Percentiles rank a stretch among this genome's conserved stretches.
phyloP scores from a whole-genome alignment of 345 rosid genomes.

The Clausena lansium region DNA sequence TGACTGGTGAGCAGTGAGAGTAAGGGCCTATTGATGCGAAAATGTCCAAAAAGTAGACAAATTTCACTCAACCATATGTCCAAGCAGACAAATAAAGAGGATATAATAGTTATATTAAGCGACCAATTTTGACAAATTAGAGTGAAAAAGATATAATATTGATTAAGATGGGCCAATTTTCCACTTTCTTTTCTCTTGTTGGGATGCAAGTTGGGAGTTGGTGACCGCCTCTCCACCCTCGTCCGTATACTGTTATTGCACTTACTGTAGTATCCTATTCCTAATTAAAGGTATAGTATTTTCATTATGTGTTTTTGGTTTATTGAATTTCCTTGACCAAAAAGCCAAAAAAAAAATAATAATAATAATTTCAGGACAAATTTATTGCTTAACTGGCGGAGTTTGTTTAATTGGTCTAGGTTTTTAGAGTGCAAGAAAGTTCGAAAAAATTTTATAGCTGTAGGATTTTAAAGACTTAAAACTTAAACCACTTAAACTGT shows the following conservation, averaged over 20 bases:
- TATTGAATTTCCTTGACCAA: no score
- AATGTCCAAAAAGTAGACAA: slow-evolving; percentile 29
- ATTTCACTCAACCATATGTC: slow-evolving; percentile 24
- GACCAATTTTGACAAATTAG: neutral
- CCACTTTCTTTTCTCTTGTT: slow-evolving; percentile 49
- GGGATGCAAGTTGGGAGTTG: slow-evolving; percentile 72
- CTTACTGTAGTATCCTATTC: slow-evolving; percentile 10
- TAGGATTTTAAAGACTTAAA: no score
- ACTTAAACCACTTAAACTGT: no score
- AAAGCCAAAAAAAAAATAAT: neutral
- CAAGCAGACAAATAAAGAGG: neutral
- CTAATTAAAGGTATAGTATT: no score
- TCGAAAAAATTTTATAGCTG: no score
- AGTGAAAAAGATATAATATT: neutral
- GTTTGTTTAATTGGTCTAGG: no score
- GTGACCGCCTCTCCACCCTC: slow-evolving; percentile 53
- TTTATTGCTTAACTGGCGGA: neutral
- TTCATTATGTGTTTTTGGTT: neutral
- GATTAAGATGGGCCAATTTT: slow-evolving; percentile 11
- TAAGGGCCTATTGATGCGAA: slow-evolving; percentile 26
- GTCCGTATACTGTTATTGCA: slow-evolving; percentile 17
- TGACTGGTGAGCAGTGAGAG: neutral
- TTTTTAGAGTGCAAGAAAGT: no score
- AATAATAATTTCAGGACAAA: neutral
- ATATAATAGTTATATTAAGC: neutral